Base-by-base conservation (phyloP, 192 early-diverging fungal genomes). In the Coemansia biformis region DNA sequence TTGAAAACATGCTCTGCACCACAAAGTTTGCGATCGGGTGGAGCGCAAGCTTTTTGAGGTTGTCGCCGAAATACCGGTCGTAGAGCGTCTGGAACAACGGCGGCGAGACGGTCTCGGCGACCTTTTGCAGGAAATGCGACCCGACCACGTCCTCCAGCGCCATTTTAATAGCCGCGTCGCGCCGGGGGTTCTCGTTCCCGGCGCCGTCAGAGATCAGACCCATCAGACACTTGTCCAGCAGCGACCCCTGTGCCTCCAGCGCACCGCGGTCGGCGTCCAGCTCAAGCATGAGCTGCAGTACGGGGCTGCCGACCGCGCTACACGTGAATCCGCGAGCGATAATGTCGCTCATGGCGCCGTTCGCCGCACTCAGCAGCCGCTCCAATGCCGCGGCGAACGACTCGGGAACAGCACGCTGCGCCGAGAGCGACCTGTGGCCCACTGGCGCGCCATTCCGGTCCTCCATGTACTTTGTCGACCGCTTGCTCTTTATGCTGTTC, bases 21-120 rank as follows among this genome's bases (percentile, higher is more conserved):
- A 92, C 88, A 72, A 90, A 91, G 59, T 92, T 92, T 55, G 85
- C 77, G 15, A 82, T 75, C 22, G 81, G 83, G 56, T 91, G 79
- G 30, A 63, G 49, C 35, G 81, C 82, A 22, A 89, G 77, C 38
- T 81, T 73, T 35, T 72, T 60, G 14, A 90, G 57, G 21, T 76
- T 74, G 13, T 57, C 62, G 23, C 80, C 70, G 51, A 92, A 84
- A 59, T 86, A 84, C 10, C 65, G 72, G 7, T 51, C 63, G 58
- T 84, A 89, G 12, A 90, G 57, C 23, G 75, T 63, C 46, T 83
- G 83, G 63, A 80, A 85, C 15, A 83, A 46, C 10, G 47, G 42
- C 13, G 77, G 48, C 7, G 76, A 75, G 18, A 66, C 68, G n/a
- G 78, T 63, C 46, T 80, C 62, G 17, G 81, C 41, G 46, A 91